phyloP scores from a whole-genome alignment of 164 flowering plant genomes.

The Stephania yunnanensis region DNA sequence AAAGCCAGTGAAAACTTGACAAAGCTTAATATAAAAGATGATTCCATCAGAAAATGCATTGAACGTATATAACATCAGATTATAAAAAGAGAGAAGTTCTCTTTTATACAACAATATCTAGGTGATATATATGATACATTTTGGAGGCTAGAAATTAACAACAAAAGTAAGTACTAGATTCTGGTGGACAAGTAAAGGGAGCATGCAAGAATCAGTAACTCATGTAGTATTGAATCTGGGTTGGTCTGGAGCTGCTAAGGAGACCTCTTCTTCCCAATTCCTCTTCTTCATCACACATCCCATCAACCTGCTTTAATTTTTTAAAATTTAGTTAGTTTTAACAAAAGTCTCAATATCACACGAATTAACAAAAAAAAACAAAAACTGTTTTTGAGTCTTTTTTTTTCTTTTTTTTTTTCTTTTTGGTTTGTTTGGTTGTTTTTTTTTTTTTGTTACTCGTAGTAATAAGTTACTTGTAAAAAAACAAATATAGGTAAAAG shows the following conservation, averaged over 20 bases:
- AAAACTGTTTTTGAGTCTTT: no score
- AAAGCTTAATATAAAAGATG: neutral
- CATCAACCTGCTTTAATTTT: conserved; percentile 29
- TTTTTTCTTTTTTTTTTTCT: no score
- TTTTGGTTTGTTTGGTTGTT: no score
- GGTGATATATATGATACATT: neutral
- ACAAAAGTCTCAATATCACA: no score
- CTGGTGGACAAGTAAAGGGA: neutral
- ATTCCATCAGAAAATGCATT: neutral
- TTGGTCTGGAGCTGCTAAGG: conserved; percentile 18
- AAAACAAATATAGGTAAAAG: no score
- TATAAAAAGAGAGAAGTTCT: neutral
- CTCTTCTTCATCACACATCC: conserved; percentile 31
- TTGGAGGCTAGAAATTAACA: neutral
- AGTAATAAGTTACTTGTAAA: no score
- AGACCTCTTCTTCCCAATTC: conserved; percentile 18
- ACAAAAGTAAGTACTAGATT: neutral
- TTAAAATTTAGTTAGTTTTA: no score
- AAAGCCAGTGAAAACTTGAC: neutral
- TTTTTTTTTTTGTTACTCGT: no score
- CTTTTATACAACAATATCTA: neutral
- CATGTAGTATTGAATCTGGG: conserved; percentile 27
- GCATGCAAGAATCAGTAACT: conserved; percentile 17
- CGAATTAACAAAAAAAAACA: no score
- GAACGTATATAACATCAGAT: neutral